Conservation (phyloP, 495 filamentous ascomycete genomes). For the Hypoxylon subgilvum region DNA sequence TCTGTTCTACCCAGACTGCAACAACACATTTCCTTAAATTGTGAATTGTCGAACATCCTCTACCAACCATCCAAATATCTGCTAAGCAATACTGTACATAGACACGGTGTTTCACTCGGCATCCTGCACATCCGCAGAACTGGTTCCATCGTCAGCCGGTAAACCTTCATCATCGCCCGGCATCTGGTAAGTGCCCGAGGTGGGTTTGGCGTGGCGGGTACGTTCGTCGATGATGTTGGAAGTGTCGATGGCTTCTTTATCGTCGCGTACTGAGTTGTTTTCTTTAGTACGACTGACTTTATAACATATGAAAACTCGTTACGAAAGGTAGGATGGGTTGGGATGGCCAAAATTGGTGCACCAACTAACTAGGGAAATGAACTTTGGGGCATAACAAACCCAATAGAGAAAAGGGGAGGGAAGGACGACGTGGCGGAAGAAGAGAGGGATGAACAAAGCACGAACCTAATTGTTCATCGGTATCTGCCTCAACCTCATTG, state of each 20-base stretch:
- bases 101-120: background rate
- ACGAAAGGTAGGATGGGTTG: too few relatives aligned
- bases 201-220: slow-evolving; percentile 42
- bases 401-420: too few relatives aligned
- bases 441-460: background rate
- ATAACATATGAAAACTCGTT: too few relatives aligned
- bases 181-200: slow-evolving; percentile 35
- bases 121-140: slow-evolving; percentile 14
- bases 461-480: slow-evolving; percentile 59
- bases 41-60: too few relatives aligned
- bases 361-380: too few relatives aligned
- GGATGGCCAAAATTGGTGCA: too few relatives aligned
- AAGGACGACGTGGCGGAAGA: background rate
- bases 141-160: slow-evolving; percentile 4
- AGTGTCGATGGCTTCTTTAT: slow-evolving; percentile 46
- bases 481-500: slow-evolving; percentile 52
- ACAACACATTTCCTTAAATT: too few relatives aligned
- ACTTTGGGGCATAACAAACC: too few relatives aligned
- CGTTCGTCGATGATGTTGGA: slow-evolving; percentile 44
- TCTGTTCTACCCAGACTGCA: too few relatives aligned
- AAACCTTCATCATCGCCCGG: slow-evolving; percentile 43
- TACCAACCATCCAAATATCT: background rate
- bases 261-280: slow-evolving; percentile 37
- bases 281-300: too few relatives aligned
- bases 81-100: background rate